Percentiles rank a stretch among this genome's conserved stretches.
These are phyloP conservation scores for Teunomyces lycoperdinae DNA, from an alignment of 805 yeast genomes.

Conservation along the genomic window DNA sequence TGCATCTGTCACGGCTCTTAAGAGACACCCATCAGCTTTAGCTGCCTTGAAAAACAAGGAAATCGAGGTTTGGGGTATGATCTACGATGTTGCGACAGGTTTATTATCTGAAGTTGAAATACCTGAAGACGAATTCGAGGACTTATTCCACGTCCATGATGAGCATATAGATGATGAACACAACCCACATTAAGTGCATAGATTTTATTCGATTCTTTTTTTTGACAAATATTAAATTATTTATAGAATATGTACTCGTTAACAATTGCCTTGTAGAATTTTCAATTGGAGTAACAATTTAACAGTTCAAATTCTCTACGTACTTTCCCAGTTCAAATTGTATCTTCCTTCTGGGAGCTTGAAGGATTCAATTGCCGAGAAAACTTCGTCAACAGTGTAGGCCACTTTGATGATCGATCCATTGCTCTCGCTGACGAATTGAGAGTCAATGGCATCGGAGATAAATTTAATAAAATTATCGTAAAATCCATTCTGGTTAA, in stretches of 20 bases:
- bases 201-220: neutral
- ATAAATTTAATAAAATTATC: slow-evolving; percentile 66
- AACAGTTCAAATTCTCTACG: neutral
- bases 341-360: slow-evolving; percentile 70
- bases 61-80: slow-evolving; percentile 76
- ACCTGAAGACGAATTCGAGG: slow-evolving; percentile 42
- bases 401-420: slow-evolving; percentile 70
- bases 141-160: slow-evolving; percentile 33
- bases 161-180: slow-evolving; percentile 20
- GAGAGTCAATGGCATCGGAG: slow-evolving; percentile 54
- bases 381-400: slow-evolving; percentile 63
- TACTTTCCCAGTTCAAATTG: slow-evolving; percentile 61
- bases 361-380: slow-evolving; percentile 58
- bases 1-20: slow-evolving; percentile 66
- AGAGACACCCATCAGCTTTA: slow-evolving; percentile 63
- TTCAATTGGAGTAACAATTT: neutral
- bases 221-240: neutral
- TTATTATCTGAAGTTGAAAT: slow-evolving; percentile 42
- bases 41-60: slow-evolving; percentile 60
- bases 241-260: neutral
- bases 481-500: slow-evolving; percentile 78
- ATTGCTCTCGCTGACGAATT: slow-evolving; percentile 67
- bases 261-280: neutral
- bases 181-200: slow-evolving; percentile 18
- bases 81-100: slow-evolving; percentile 83